A percentile compares a stretch with the other conserved stretches of the same genome.
These are phyloP conservation scores for Ceratocystis lukuohia DNA, from an alignment of 2,329 filamentous ascomycete genomes.

Conservation along the genomic window DNA sequence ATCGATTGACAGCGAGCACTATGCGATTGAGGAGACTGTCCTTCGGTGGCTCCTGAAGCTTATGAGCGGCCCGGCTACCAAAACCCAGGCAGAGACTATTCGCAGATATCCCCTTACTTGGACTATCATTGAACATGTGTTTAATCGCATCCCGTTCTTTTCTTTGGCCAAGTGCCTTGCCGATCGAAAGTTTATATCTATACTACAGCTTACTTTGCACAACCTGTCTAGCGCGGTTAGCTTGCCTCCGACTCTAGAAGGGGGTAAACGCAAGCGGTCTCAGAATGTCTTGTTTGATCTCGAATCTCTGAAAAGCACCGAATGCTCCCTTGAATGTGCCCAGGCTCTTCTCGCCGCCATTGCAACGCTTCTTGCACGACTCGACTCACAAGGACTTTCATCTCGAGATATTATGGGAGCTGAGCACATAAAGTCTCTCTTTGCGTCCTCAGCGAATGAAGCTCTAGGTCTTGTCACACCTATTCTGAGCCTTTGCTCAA, in stretches of 20 bases:
- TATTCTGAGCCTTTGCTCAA: conserved; percentile 34
- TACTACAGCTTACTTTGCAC: conserved; percentile 52
- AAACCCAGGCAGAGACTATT: conserved; percentile 36
- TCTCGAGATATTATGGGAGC: conserved; percentile 39
- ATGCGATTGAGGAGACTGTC: conserved; percentile 43
- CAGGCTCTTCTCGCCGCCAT: conserved; percentile 37
- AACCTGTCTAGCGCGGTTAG: conserved; percentile 34
- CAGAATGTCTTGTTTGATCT: conserved; percentile 28
- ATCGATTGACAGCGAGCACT: conserved; percentile 32
- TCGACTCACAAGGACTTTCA: conserved; percentile 28
- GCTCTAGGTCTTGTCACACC: conserved; percentile 34
- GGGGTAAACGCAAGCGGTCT: conserved; percentile 36
- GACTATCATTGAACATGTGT: conserved; percentile 47
- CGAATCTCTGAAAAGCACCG: conserved; percentile 28
- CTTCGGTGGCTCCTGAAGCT: conserved; percentile 51
- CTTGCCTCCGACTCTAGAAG: conserved; percentile 21
- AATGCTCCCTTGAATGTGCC: conserved; percentile 34
- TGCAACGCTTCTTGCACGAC: conserved; percentile 33
- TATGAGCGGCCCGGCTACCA: conserved; percentile 35
- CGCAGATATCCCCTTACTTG: conserved; percentile 45
- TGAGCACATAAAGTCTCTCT: conserved; percentile 45
- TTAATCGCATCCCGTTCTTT: conserved; percentile 53
- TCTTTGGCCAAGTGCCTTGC: conserved; percentile 58
- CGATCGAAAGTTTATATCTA: conserved; percentile 52
- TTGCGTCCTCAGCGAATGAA: conserved; percentile 37